phyloP scores from a whole-genome alignment of 2,329 filamentous ascomycete species.

The Beauveria sp. region DNA sequence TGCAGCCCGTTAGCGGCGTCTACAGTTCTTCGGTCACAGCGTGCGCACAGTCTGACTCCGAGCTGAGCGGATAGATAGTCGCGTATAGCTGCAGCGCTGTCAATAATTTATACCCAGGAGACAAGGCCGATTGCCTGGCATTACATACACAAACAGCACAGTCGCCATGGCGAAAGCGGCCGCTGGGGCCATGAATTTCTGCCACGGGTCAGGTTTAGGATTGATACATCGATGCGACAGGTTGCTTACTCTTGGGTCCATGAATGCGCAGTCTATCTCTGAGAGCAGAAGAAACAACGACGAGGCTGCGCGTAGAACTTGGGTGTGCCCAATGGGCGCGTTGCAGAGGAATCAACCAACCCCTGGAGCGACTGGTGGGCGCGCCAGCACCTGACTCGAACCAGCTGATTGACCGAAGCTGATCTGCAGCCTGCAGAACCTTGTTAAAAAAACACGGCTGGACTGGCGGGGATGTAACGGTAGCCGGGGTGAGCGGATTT shows the following conservation, averaged over 20 bases:
- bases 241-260: background rate
- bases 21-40: background rate
- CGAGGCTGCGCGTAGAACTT: background rate
- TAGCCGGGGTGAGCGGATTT: background rate
- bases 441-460: background rate
- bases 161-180: constrained; percentile 49
- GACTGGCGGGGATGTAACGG: background rate
- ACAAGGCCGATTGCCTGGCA: background rate
- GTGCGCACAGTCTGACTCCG: constrained; percentile 25
- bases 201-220: background rate
- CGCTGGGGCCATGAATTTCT: constrained; percentile 41
- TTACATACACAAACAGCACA: constrained; percentile 38
- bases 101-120: background rate
- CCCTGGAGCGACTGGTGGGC: background rate
- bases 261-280: background rate
- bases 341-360: background rate
- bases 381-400: background rate
- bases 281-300: background rate
- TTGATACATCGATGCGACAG: background rate
- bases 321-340: background rate
- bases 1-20: background rate
- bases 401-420: background rate
- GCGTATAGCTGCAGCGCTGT: constrained; percentile 27
- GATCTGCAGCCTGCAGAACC: background rate
- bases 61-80: constrained; percentile 33